Evolutionary conservation across 805 yeast genomes (phyloP).

Genomic region (Vanderwaltozyma verrucispora): DNA sequence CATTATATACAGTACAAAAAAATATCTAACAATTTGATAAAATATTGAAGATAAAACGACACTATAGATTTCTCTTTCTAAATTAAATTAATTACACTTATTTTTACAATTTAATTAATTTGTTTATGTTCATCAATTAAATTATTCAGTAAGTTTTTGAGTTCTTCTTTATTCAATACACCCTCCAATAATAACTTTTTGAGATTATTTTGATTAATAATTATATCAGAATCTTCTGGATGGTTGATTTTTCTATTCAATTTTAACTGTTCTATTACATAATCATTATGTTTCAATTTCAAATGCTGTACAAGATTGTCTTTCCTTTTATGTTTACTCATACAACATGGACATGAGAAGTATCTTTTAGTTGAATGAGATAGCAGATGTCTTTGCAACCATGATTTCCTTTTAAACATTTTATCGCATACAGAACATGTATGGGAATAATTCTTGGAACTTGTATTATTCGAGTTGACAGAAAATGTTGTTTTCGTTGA

Average conservation of each 20-base stretch:
- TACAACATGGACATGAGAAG: conserved; percentile 25
- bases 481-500: background rate
- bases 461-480: background rate
- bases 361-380: conserved; percentile 22
- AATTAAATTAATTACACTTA: background rate
- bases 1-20: too few species aligned
- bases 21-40: too few species aligned
- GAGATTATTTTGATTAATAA: conserved; percentile 7
- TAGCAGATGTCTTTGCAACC: conserved; percentile 24
- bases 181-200: conserved; percentile 17
- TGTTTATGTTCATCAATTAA: conserved; percentile 2
- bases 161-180: conserved; percentile 20
- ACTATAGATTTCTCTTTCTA: too few species aligned
- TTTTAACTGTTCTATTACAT: background rate
- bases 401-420: conserved; percentile 24
- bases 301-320: conserved; percentile 27
- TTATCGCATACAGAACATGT: conserved; percentile 25
- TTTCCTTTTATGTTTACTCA: conserved; percentile 25
- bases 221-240: background rate
- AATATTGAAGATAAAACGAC: too few species aligned
- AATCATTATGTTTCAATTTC: conserved; percentile 20
- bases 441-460: background rate
- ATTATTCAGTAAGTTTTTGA: conserved; percentile 18
- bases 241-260: background rate
- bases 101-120: too few species aligned